A percentile compares a stretch with the other conserved stretches of the same genome.
Conservation (phyloP, 805 yeast species). For the Komagataella phaffii region DNA sequence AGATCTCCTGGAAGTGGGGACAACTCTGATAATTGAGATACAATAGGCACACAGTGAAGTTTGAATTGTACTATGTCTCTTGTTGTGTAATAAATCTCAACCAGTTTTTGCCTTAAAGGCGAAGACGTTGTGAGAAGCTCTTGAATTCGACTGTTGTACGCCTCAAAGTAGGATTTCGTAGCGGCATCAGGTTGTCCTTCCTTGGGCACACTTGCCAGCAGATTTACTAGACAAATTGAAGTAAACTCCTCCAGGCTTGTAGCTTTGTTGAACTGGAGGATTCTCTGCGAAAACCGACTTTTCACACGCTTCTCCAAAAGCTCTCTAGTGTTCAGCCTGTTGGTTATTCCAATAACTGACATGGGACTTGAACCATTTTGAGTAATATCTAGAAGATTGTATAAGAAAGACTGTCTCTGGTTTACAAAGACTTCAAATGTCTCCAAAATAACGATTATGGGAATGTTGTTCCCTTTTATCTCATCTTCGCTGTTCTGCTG, state of each 20-base stretch:
- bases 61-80: slow-evolving; percentile 42
- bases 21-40: slow-evolving; percentile 18
- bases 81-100: slow-evolving; percentile 40
- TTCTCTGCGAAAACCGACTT: slow-evolving; percentile 76
- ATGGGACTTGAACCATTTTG: slow-evolving; percentile 53
- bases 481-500: slow-evolving; percentile 12
- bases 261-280: slow-evolving; percentile 46
- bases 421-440: slow-evolving; percentile 76
- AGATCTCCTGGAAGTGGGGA: slow-evolving; percentile 13
- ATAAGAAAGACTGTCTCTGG: slow-evolving; percentile 69
- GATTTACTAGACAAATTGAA: slow-evolving; percentile 26
- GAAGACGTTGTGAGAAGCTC: slow-evolving; percentile 15
- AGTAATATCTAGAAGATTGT: slow-evolving; percentile 79
- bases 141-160: slow-evolving; percentile 22
- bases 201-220: slow-evolving; percentile 16
- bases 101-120: slow-evolving; percentile 20
- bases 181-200: slow-evolving; percentile 6
- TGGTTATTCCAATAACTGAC: slow-evolving; percentile 68
- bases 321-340: slow-evolving; percentile 66
- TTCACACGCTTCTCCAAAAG: slow-evolving; percentile 82
- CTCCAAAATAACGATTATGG: slow-evolving; percentile 71
- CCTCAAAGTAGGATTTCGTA: slow-evolving; percentile 2
- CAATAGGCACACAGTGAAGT: slow-evolving; percentile 26
- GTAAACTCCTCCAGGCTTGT: slow-evolving; percentile 34
- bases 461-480: slow-evolving; percentile 18